Percentiles rank a stretch among this genome's conserved stretches.
Evolutionary conservation across 345 rosid species (phyloP).

Genomic region (Clausena lansium): DNA sequence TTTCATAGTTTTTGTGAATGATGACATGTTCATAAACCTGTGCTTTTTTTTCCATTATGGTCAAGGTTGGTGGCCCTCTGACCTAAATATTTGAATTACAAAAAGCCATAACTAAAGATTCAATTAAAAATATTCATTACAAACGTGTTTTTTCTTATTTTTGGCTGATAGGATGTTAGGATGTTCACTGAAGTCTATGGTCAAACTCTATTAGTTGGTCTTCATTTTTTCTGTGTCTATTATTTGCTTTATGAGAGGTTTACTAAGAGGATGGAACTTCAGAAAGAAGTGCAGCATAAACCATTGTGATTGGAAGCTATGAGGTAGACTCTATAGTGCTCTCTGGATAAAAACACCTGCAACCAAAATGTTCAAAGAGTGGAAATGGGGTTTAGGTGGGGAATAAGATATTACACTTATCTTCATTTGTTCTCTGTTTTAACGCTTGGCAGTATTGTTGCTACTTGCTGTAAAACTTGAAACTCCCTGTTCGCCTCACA

Average conservation of each 20-base stretch:
- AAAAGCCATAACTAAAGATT: neutral
- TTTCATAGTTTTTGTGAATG: slow-evolving; percentile 14
- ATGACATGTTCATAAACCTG: neutral
- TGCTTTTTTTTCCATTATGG: neutral
- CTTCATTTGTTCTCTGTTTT: neutral
- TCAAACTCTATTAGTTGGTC: neutral
- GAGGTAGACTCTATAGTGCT: neutral
- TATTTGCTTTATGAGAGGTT: neutral
- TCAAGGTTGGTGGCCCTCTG: neutral
- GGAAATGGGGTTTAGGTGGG: neutral
- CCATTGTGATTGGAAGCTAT: neutral
- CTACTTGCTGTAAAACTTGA: neutral
- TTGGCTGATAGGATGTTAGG: neutral
- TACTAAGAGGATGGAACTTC: neutral
- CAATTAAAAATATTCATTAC: neutral
- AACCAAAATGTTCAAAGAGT: neutral
- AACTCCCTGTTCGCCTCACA: neutral
- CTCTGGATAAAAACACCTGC: neutral
- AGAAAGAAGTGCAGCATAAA: neutral
- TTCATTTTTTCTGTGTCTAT: neutral
- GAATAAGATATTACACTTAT: neutral
- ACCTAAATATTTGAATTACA: neutral
- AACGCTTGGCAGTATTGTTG: neutral
- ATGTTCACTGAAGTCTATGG: slow-evolving; percentile 2
- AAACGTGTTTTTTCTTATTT: neutral